Conservation (phyloP, 2,329 filamentous ascomycete species). For the Amesomyces nigricolor region DNA sequence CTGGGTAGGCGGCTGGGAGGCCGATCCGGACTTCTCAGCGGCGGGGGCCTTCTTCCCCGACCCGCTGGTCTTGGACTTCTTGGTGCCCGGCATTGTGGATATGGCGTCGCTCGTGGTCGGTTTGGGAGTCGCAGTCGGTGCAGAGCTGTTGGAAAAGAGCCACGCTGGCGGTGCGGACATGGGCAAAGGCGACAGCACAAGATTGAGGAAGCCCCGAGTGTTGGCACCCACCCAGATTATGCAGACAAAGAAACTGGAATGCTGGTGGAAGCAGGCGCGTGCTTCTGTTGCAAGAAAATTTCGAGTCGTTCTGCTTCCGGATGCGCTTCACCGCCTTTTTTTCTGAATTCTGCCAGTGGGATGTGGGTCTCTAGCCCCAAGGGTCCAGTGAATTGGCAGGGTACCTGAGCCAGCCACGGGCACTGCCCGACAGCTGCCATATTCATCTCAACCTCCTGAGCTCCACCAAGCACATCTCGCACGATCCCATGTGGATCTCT, state of each 20-base stretch:
- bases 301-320: background rate
- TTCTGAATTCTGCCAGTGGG: constrained; percentile 18
- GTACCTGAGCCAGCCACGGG: background rate
- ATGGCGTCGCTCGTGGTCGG: background rate
- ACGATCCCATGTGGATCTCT: too few relatives aligned
- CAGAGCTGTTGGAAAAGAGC: constrained; percentile 26
- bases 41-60: constrained; percentile 18
- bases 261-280: background rate
- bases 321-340: constrained; percentile 18
- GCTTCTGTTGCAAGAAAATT: constrained; percentile 3
- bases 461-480: too few relatives aligned
- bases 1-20: constrained; percentile 46
- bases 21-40: constrained; percentile 12
- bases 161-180: constrained; percentile 26
- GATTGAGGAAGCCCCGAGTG: background rate
- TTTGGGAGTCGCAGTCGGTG: constrained; percentile 4
- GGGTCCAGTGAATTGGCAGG: background rate
- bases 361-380: background rate
- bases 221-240: background rate
- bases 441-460: too few relatives aligned
- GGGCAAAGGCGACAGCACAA: background rate
- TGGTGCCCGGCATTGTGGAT: constrained; percentile 19
- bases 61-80: constrained; percentile 23
- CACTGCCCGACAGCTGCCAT: too few relatives aligned
- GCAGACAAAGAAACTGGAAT: background rate